Conservation (phyloP, 192 early-diverging fungal genomes). For the Fimicolochytrium jonesii region DNA sequence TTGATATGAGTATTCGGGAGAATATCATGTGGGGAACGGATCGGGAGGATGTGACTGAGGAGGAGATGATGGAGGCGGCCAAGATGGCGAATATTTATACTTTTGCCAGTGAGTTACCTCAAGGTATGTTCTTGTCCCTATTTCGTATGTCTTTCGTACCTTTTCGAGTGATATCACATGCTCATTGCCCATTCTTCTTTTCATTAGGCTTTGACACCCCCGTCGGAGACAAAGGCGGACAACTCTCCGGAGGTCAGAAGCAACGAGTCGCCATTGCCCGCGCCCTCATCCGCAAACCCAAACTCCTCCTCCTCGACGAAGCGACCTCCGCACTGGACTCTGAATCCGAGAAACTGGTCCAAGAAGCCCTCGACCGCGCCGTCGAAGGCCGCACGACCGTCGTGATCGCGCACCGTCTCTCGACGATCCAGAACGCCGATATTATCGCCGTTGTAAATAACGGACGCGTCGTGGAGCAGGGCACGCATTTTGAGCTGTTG, state of each 20-base stretch:
- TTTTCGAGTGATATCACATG: too few species aligned
- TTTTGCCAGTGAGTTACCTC: conserved; percentile 62
- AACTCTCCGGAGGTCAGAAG: conserved; percentile 47
- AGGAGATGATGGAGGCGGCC: conserved; percentile 65
- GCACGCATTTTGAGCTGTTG: conserved; percentile 76
- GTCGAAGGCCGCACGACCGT: conserved; percentile 71
- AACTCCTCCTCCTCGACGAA: conserved; percentile 79
- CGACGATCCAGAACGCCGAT: conserved; percentile 71
- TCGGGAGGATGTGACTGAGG: conserved; percentile 47
- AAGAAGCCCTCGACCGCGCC: conserved; percentile 71
- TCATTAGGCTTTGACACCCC: conserved; percentile 68
- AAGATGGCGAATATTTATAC: conserved; percentile 62
- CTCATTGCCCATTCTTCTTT: too few species aligned
- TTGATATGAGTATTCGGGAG: conserved; percentile 78
- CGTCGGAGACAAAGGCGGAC: conserved; percentile 48
- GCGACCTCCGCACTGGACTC: conserved; percentile 80
- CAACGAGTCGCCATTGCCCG: conserved; percentile 70
- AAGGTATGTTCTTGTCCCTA: too few species aligned
- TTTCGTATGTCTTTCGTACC: too few species aligned
- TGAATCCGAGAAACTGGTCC: conserved; percentile 74
- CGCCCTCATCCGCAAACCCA: conserved; percentile 80
- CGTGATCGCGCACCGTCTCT: conserved; percentile 59
- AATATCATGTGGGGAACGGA: conserved; percentile 69
- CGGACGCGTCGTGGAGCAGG: conserved; percentile 74
- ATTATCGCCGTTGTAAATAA: conserved; percentile 79